phyloP scores from a whole-genome alignment of 2,329 filamentous ascomycete species.

The Bipolaris gigantea region DNA sequence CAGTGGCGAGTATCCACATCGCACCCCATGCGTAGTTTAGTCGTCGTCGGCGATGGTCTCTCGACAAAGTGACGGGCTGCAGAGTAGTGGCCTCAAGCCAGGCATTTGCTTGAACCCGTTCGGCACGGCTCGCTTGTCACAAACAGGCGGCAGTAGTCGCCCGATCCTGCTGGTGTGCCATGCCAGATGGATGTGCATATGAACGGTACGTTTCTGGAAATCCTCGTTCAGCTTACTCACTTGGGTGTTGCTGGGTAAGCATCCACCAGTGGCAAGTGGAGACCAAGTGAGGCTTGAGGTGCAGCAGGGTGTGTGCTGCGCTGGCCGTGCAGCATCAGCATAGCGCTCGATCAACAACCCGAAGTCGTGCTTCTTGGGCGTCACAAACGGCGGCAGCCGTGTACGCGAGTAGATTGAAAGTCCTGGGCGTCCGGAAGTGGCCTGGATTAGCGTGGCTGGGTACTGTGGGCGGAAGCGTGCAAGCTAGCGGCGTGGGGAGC shows the following conservation, averaged over 20 bases:
- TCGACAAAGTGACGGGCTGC: not conserved
- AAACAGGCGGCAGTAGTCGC: not conserved
- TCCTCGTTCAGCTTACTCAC: not conserved
- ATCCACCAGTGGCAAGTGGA: not conserved
- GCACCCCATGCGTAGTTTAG: not conserved
- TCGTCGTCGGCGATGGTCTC: not conserved
- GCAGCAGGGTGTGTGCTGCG: slow-evolving; percentile 1
- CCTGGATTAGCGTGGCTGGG: not conserved
- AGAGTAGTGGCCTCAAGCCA: not conserved
- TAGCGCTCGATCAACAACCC: slow-evolving; percentile 3
- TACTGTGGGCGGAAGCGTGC: not conserved
- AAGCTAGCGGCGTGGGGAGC: not conserved
- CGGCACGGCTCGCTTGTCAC: not conserved
- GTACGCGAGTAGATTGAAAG: slow-evolving; percentile 1
- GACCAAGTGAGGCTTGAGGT: not conserved
- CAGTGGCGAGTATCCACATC: not conserved
- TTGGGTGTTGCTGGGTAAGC: not conserved
- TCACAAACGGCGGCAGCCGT: not conserved
- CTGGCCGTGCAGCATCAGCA: slow-evolving; percentile 2
- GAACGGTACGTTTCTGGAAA: not conserved
- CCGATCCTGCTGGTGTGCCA: not conserved
- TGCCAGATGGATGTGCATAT: not conserved
- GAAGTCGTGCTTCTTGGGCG: not conserved
- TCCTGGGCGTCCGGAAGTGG: slow-evolving; percentile 4
- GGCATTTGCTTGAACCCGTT: not conserved